Base-by-base conservation (phyloP, 345 rosid genomes). In the Gossypium ekmanianum region DNA sequence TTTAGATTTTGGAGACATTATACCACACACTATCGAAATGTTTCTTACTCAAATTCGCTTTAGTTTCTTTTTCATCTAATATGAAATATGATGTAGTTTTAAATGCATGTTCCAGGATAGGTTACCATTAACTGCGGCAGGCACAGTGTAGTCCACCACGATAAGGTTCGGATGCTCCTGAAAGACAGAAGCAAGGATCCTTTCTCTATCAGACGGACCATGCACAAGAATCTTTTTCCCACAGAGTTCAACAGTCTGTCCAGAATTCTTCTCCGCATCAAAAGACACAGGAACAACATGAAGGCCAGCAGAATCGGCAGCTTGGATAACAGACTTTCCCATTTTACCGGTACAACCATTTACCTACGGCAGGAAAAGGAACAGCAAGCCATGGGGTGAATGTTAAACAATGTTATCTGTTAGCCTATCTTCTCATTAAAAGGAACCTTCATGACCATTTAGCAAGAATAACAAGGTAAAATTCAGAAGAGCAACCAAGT, bases 281-380 rank as follows among this genome's bases (percentile, higher is more conserved):
- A 95, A 87, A 55, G 97, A 90, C 9, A 82, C 76, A 2, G 98
- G 97, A 85, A 95, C 80, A 22, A 95, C 63, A 71, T 87, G 77
- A 54, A 95, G 91, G 52, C 99, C 98, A 2, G 94, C 98, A 79
- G 91, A 82, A 27, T 88, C 93, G 7, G 97, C 98, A 8, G 97
- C 98, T 84, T 84, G 84, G 74, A 93, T 88, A 43, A 95, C 92
- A 77, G 97, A 92, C 77, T 92, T 88, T 54, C 99, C 98, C 99
- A 95, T 95, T 74, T 89, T 89, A 1, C 98, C 99, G 67, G 82
- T 84, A 61, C 97, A 91, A 74, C 97, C 82, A 82, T 95, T 95
- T 64, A 95, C 98, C 99, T 95, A 74, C 52, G 71, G 68, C 48
- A 26, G 16, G 73, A 14, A 57, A 61, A 73, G 47, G 3, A 65